Conservation (phyloP, 2,329 filamentous ascomycete species). For the Colletotrichum coccodes region DNA sequence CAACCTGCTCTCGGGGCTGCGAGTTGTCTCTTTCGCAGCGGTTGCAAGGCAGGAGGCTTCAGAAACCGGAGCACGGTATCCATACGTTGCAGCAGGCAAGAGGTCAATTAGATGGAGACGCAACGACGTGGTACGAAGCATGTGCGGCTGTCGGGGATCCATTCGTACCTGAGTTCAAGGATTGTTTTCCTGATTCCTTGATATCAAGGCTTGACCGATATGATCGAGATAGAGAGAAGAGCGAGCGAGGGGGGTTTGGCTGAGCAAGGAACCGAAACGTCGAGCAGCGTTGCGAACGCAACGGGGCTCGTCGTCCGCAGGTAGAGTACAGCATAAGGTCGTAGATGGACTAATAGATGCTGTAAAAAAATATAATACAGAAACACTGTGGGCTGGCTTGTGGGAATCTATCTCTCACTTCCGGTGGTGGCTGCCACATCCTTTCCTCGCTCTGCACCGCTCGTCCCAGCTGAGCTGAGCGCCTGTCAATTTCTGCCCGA, state of each 20-base stretch:
- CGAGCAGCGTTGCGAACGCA: neutral
- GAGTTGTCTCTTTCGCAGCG: conserved; percentile 18
- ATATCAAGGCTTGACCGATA: neutral
- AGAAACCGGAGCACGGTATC: neutral
- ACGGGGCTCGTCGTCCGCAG: neutral
- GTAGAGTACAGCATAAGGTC: neutral
- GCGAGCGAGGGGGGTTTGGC: neutral
- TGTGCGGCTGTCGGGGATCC: conserved; percentile 6
- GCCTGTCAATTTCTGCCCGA: conserved; percentile 5
- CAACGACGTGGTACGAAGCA: conserved; percentile 11
- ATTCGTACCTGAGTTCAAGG: conserved; percentile 12
- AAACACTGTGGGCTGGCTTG: neutral
- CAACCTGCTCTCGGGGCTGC: conserved; percentile 14
- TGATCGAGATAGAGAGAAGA: neutral
- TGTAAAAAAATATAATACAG: neutral
- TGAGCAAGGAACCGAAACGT: neutral
- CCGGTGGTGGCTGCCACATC: neutral
- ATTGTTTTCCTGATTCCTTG: neutral
- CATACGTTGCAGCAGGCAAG: neutral
- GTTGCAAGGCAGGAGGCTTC: neutral
- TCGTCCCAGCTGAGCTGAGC: conserved; percentile 5
- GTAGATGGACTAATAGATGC: neutral
- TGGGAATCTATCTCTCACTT: neutral
- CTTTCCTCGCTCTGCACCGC: neutral
- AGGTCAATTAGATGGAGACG: conserved; percentile 10